Conservation (phyloP, 2,329 filamentous ascomycete species). For the Orbilia brochopaga region DNA sequence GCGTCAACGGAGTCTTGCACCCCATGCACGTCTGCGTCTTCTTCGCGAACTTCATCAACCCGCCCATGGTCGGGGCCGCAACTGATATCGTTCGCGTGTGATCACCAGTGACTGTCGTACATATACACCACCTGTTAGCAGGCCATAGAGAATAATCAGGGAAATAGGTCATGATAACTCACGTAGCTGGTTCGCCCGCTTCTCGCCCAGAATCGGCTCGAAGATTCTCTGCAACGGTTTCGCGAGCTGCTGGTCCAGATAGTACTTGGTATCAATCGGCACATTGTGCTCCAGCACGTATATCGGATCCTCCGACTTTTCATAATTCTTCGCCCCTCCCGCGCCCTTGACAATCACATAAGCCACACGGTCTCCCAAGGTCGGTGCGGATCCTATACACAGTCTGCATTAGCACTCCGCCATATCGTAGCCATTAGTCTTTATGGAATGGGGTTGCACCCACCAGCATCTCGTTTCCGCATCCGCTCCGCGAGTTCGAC, state of each 20-base stretch:
- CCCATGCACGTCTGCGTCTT: conserved; percentile 98
- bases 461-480: conserved; percentile 87
- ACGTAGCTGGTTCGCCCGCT: conserved; percentile 78
- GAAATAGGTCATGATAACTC: conserved; percentile 13
- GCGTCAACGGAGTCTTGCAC: conserved; percentile 92
- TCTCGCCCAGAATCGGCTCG: conserved; percentile 94
- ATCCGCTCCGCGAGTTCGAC: conserved; percentile 94
- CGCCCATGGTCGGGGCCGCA: conserved; percentile 86
- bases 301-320: conserved; percentile 95
- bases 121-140: conserved; percentile 1
- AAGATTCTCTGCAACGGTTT: conserved; percentile 96
- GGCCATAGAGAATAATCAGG: background rate
- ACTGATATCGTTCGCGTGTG: conserved; percentile 95
- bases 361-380: conserved; percentile 90
- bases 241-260: conserved; percentile 95
- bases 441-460: background rate
- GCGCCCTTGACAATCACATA: conserved; percentile 97
- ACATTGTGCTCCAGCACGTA: conserved; percentile 97
- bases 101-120: conserved; percentile 75
- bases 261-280: conserved; percentile 97
- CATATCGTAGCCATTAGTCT: background rate
- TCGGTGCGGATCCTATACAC: conserved; percentile 74
- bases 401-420: background rate
- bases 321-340: conserved; percentile 89
- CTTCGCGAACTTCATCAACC: conserved; percentile 97